Conservation (phyloP, 2,329 filamentous ascomycete genomes). For the Penicillium rolfsii region DNA sequence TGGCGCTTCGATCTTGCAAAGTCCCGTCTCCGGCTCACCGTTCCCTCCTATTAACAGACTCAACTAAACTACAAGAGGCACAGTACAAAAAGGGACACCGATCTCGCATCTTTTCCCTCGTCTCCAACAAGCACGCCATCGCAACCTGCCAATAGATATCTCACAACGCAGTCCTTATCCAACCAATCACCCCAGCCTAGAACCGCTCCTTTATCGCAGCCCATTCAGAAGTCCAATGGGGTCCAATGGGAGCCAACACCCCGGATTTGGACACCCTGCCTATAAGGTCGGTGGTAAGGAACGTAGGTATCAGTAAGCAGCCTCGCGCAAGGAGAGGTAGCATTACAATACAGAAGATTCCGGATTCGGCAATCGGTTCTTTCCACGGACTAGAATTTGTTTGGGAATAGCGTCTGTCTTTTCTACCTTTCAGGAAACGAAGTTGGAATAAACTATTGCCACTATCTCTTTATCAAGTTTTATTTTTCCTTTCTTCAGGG, state of each 20-base stretch:
- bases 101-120: no score
- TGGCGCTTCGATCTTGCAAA: no score
- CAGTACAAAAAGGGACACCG: no score
- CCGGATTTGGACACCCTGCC: background rate
- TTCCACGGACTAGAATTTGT: background rate
- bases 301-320: background rate
- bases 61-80: no score
- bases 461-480: background rate
- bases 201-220: constrained; percentile 9
- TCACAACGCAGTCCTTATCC: constrained; percentile 4
- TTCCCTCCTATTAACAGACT: no score
- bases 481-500: constrained; percentile 16
- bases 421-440: background rate
- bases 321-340: background rate
- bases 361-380: no score
- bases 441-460: constrained; percentile 25
- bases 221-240: background rate
- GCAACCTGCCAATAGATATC: background rate
- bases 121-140: background rate
- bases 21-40: no score
- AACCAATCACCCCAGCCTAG: constrained; percentile 13
- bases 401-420: no score
- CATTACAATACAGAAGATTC: no score
- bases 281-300: background rate
- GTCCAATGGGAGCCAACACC: background rate